Percentiles rank a stretch among this genome's conserved stretches.
phyloP scores from a whole-genome alignment of 257 asterid species.

The Ilex aquifolium region DNA sequence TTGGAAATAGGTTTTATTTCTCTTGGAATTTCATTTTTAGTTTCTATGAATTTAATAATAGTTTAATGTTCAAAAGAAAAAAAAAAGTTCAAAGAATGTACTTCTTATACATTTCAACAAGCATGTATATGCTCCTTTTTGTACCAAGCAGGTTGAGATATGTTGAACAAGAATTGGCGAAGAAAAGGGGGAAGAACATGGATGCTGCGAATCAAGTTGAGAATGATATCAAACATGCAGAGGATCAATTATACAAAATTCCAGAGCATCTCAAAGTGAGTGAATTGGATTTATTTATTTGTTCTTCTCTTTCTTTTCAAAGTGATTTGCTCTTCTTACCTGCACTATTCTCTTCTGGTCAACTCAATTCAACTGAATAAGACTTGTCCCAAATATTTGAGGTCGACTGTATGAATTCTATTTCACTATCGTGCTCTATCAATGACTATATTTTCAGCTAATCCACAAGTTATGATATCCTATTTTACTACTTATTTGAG shows the following conservation, averaged over 20 bases:
- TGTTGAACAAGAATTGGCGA: constrained; percentile 89
- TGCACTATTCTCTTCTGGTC: too few species aligned
- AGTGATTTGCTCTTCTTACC: too few species aligned
- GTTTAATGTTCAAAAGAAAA: background rate
- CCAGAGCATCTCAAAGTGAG: constrained; percentile 94
- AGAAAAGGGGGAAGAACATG: constrained; percentile 70
- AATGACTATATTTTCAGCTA: too few species aligned
- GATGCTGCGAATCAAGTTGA: constrained; percentile 51
- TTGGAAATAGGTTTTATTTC: too few species aligned
- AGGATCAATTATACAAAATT: constrained; percentile 77
- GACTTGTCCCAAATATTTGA: too few species aligned
- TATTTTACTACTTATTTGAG: too few species aligned
- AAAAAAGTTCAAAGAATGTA: too few species aligned
- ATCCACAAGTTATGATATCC: too few species aligned
- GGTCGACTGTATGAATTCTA: too few species aligned
- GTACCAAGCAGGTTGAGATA: constrained; percentile 61
- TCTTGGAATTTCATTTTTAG: background rate
- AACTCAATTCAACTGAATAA: too few species aligned
- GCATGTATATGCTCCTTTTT: background rate
- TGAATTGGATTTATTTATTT: constrained; percentile 8
- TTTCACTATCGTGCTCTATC: too few species aligned
- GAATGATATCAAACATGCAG: constrained; percentile 72
- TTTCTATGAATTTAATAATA: background rate
- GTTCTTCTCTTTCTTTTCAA: constrained; percentile 1
- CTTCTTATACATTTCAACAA: too few species aligned